Conservation (phyloP, 176 grass and related monocot species). For the Saccharum officinarum region DNA sequence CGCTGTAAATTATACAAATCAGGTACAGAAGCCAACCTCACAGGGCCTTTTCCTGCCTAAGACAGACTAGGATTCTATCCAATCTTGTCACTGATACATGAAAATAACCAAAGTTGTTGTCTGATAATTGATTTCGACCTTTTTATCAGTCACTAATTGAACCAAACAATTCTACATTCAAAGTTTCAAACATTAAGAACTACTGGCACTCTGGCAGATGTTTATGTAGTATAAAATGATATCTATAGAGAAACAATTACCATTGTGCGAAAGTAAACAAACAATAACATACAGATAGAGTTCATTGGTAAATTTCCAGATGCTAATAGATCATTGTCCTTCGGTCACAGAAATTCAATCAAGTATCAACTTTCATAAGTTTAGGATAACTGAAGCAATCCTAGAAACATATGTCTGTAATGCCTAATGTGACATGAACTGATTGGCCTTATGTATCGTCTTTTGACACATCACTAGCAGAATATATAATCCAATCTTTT, state of each 20-base stretch:
- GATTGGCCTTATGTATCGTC: background rate
- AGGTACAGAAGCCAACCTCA: constrained; percentile 14
- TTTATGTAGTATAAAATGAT: constrained; percentile 17
- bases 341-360: background rate
- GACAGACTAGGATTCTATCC: constrained; percentile 5
- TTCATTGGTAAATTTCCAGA: background rate
- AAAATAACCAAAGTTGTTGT: background rate
- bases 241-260: background rate
- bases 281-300: background rate
- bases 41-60: constrained; percentile 1
- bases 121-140: background rate
- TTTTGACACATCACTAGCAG: background rate
- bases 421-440: background rate
- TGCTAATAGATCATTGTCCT: constrained; percentile 16
- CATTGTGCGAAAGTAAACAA: background rate
- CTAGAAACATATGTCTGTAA: background rate
- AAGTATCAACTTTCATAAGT: background rate
- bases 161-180: background rate
- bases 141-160: background rate
- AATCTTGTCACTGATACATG: background rate
- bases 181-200: background rate
- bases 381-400: background rate
- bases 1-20: constrained; percentile 16
- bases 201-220: background rate
- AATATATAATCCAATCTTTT: background rate